phyloP scores from a whole-genome alignment of 2,329 filamentous ascomycete species.

The Colletotrichum nymphaeae region DNA sequence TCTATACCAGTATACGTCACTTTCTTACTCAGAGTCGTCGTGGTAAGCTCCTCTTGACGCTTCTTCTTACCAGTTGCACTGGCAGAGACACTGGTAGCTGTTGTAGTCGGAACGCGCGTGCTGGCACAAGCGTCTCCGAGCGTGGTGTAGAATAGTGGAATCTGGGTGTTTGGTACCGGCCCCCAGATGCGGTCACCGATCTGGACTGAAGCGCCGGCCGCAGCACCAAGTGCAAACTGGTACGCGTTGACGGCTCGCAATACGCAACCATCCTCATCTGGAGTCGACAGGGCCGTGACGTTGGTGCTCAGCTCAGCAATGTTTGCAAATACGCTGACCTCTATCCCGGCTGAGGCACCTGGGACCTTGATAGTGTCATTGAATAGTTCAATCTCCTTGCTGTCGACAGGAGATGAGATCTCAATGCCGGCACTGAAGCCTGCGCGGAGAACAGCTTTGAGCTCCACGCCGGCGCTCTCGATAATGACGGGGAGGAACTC shows the following conservation, averaged over 20 bases:
- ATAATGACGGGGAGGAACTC: conserved; percentile 68
- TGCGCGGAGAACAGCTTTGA: conserved; percentile 61
- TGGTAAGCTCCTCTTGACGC: conserved; percentile 47
- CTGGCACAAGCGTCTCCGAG: conserved; percentile 53
- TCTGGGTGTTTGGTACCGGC: conserved; percentile 55
- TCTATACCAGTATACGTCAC: conserved; percentile 54
- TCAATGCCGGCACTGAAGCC: conserved; percentile 58
- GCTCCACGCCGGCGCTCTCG: conserved; percentile 50
- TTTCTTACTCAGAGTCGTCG: conserved; percentile 42
- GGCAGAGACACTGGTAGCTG: conserved; percentile 37
- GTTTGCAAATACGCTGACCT: conserved; percentile 61
- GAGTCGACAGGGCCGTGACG: conserved; percentile 52
- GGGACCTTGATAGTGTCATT: conserved; percentile 38
- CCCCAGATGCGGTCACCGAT: conserved; percentile 60
- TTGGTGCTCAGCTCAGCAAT: conserved; percentile 66
- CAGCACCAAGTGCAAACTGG: conserved; percentile 63
- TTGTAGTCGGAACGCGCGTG: conserved; percentile 40
- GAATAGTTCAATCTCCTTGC: conserved; percentile 25
- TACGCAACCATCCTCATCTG: conserved; percentile 52
- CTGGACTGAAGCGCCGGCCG: conserved; percentile 62
- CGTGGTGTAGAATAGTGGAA: conserved; percentile 65
- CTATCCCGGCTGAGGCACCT: conserved; percentile 55
- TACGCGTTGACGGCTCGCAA: conserved; percentile 62
- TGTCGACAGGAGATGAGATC: conserved; percentile 38
- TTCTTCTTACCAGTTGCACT: conserved; percentile 35